Percentiles rank a stretch among this genome's conserved stretches.
Conservation (phyloP, 2,329 filamentous ascomycete genomes). For the Ophiosphaerella korrae region DNA sequence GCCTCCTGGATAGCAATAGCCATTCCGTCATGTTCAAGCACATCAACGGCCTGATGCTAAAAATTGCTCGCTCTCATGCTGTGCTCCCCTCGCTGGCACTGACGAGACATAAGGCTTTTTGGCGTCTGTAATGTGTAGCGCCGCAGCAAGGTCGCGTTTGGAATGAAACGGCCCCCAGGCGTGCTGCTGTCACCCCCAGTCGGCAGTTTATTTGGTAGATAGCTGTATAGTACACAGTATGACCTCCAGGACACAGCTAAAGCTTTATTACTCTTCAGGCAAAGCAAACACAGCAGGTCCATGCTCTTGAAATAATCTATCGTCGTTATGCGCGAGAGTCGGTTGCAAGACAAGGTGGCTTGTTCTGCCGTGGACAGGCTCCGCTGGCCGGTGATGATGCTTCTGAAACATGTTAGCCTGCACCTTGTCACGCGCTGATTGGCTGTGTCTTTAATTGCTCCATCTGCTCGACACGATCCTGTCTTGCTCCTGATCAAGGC, state of each 20-base stretch:
- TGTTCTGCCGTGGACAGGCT: slow-evolving; percentile 12
- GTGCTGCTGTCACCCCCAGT: no score
- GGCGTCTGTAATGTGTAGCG: slow-evolving; percentile 4
- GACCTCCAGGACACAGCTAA: no score
- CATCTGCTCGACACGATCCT: slow-evolving; percentile 14
- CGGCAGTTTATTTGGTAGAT: no score
- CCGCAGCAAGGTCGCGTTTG: not conserved
- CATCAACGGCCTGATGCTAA: no score
- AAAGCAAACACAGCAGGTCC: not conserved
- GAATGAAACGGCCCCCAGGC: slow-evolving; percentile 3
- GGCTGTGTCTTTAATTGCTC: slow-evolving; percentile 19
- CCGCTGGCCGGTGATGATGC: slow-evolving; percentile 11
- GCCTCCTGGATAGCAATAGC: no score
- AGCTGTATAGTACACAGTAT: no score
- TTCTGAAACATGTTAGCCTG: slow-evolving; percentile 15
- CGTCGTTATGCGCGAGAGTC: slow-evolving; percentile 6
- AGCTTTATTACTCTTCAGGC: no score
- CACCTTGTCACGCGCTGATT: slow-evolving; percentile 6
- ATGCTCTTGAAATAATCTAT: not conserved
- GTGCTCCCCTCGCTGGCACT: not conserved
- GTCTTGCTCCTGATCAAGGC: slow-evolving; percentile 15
- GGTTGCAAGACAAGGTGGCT: slow-evolving; percentile 15
- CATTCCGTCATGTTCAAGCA: no score
- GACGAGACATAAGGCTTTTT: slow-evolving; percentile 3
- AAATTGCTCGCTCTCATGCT: not conserved